Base-by-base conservation (phyloP, 2,329 filamentous ascomycete genomes). In the Mariannaea elegans region DNA sequence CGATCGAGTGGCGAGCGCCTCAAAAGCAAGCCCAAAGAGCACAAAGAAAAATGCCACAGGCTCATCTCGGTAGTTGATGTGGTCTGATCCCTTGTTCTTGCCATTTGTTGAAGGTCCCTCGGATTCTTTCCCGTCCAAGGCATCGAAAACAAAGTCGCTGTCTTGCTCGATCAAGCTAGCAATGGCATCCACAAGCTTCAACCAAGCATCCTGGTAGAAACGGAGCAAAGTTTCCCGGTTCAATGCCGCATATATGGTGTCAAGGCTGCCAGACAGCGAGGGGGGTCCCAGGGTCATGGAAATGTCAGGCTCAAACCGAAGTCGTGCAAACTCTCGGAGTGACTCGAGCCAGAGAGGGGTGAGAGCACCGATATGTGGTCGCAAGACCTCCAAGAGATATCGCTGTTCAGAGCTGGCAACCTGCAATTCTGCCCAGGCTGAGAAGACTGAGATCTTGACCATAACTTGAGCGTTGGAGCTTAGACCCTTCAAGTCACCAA, bases 41-140 rank as follows among this genome's bases (percentile, higher is more conserved):
- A 99, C 94, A 71, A 99, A 99, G 81, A 99, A 99, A 82, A 99
- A 99, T 1, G 95, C 95, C 2, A 98, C 93, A 0, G 95, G 95
- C 74, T 99, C 95, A 72, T 98, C 94, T 46, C 95, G 91, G 74
- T 99, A 99, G 76, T 98, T 98, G 79, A 99, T 98, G 65, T 94
- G 98, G 65, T 94, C 92, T 47, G 89, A 84, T 3, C 84, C 85
- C 73, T 90, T 92, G 14, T 81, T 79, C 41, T 84, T 80, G 3
- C 81, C 82, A 60, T 83, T 84, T 23, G 76, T 71, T 9, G 77
- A 76, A 4, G 79, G 75, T 19, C 78, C 83, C 9, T 82, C 80
- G 0, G 79, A 78, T 68, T 87, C 85, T 72, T 95, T 97, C 50
- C 94, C 94, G 72, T 99, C 95, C 7, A 99, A 80, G 1, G 95